Evolutionary conservation across 1,284 basidiomycete genomes (phyloP).

Genomic region (Papiliotrema laurentii): DNA sequence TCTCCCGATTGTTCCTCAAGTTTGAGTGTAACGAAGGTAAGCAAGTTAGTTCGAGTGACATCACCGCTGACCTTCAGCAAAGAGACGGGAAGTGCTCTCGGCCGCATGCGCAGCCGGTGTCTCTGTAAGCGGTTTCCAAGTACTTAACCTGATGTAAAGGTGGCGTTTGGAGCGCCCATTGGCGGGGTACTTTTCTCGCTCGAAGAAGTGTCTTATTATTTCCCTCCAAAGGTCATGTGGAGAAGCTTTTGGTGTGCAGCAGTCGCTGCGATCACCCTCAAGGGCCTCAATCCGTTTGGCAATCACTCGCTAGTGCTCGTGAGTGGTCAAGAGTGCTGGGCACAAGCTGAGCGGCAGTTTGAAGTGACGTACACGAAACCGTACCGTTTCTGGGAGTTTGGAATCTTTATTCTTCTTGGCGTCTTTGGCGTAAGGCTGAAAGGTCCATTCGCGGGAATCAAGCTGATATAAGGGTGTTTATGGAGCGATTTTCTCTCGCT

Average conservation of each 20-base stretch:
- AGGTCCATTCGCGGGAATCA: background rate
- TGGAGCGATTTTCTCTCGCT: slow-evolving; percentile 79
- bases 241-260: slow-evolving; percentile 93
- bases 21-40: slow-evolving; percentile 89
- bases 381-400: slow-evolving; percentile 47
- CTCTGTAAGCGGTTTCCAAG: slow-evolving; percentile 20
- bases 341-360: slow-evolving; percentile 19
- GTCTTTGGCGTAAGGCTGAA: slow-evolving; percentile 65
- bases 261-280: slow-evolving; percentile 83
- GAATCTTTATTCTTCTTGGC: slow-evolving; percentile 80
- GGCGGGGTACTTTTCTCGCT: slow-evolving; percentile 89
- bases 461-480: slow-evolving; percentile 66
- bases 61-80: slow-evolving; percentile 51
- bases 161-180: slow-evolving; percentile 85
- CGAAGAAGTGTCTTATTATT: slow-evolving; percentile 93
- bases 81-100: slow-evolving; percentile 84
- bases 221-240: slow-evolving; percentile 93
- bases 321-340: slow-evolving; percentile 9
- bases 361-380: slow-evolving; percentile 46
- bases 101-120: slow-evolving; percentile 73
- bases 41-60: slow-evolving; percentile 2
- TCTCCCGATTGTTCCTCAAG: slow-evolving; percentile 79
- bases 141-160: slow-evolving; percentile 44
- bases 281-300: slow-evolving; percentile 85
- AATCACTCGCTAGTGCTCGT: slow-evolving; percentile 52